Evolutionary conservation across 1,284 basidiomycete genomes (phyloP).

Genomic region (Trichosporon coremiiforme): DNA sequence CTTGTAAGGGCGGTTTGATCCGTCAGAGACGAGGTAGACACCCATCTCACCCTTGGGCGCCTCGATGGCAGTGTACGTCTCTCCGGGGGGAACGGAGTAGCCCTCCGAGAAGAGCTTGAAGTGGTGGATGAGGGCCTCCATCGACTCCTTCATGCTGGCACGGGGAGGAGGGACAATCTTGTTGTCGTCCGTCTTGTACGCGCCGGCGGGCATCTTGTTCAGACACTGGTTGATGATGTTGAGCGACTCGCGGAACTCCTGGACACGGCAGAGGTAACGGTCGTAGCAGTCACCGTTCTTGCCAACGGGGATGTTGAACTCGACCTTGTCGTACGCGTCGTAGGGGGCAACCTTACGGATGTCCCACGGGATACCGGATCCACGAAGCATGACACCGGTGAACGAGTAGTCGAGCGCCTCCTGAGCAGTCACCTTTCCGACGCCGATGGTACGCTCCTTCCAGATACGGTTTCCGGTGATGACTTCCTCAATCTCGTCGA

Average conservation of each 20-base stretch:
- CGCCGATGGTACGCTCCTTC: slow-evolving; percentile 90
- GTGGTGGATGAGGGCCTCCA: slow-evolving; percentile 97
- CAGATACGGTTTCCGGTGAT: slow-evolving; percentile 97
- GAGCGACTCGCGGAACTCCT: slow-evolving; percentile 95
- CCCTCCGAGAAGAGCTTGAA: slow-evolving; percentile 99
- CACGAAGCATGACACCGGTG: slow-evolving; percentile 95
- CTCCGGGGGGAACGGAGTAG: slow-evolving; percentile 91
- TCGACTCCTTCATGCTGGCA: slow-evolving; percentile 98
- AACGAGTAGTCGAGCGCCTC: slow-evolving; percentile 92
- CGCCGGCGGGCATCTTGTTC: slow-evolving; percentile 96
- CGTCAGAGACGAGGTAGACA: slow-evolving; percentile 92
- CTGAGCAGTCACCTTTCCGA: slow-evolving; percentile 89
- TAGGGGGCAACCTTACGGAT: slow-evolving; percentile 89
- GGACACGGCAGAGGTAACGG: slow-evolving; percentile 90
- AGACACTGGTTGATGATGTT: slow-evolving; percentile 87
- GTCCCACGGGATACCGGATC: slow-evolving; percentile 94
- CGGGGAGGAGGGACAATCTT: slow-evolving; percentile 95
- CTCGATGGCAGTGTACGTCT: slow-evolving; percentile 97
- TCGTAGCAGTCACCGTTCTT: slow-evolving; percentile 91
- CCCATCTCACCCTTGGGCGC: slow-evolving; percentile 99
- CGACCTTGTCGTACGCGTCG: slow-evolving; percentile 97
- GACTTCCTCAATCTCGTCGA: slow-evolving; percentile 98
- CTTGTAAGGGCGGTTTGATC: slow-evolving; percentile 86
- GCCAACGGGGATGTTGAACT: slow-evolving; percentile 95
- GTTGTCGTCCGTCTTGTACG: slow-evolving; percentile 94